Percentiles rank a stretch among this genome's conserved stretches.
phyloP scores from a whole-genome alignment of 73 alveolate species.

The Uronychia setigera region DNA sequence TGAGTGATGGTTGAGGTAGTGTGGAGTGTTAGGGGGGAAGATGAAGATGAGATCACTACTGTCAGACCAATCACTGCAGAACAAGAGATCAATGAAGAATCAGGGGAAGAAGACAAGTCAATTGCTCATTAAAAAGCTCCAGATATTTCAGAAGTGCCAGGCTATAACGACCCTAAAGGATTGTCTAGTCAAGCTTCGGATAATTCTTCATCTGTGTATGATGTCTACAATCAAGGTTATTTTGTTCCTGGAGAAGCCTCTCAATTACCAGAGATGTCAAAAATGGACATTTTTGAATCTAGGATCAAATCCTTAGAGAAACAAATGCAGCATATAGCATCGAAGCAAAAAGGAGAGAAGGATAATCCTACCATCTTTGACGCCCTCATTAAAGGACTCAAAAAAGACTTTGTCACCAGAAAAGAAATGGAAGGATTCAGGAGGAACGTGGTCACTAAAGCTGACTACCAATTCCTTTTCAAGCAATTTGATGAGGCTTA shows the following conservation, averaged over 20 bases:
- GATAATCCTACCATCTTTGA: not conserved
- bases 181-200: too few relatives aligned
- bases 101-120: too few relatives aligned
- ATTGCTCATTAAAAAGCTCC: too few relatives aligned
- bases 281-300: not conserved
- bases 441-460: not conserved
- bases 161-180: too few relatives aligned
- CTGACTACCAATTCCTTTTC: not conserved
- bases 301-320: not conserved
- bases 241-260: not conserved
- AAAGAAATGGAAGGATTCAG: not conserved
- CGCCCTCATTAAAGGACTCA: not conserved
- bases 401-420: not conserved
- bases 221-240: not conserved
- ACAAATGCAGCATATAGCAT: not conserved
- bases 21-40: too few relatives aligned
- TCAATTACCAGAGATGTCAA: not conserved
- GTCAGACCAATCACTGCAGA: too few relatives aligned
- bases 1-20: too few relatives aligned
- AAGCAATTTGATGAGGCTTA: not conserved
- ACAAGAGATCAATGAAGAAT: too few relatives aligned
- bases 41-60: too few relatives aligned
- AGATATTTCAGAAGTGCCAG: too few relatives aligned
- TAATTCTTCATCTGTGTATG: not conserved
- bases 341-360: not conserved